A percentile compares a stretch with the other conserved stretches of the same genome.
These are phyloP conservation scores for Penicillium sp. DNA, from an alignment of 2,329 filamentous ascomycete species.

Conservation along the genomic window DNA sequence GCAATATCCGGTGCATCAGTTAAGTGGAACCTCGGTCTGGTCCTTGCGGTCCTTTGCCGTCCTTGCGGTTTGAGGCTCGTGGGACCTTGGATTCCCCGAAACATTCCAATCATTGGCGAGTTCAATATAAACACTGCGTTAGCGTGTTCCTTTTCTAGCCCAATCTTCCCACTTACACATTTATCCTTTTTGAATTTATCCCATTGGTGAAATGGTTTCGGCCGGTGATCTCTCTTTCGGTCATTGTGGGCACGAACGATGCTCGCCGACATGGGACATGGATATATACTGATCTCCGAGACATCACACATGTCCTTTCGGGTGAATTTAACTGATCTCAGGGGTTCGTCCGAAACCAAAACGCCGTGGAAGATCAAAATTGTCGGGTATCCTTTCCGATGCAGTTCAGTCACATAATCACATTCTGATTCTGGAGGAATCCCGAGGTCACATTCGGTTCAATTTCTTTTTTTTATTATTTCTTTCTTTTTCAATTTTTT, in stretches of 20 bases:
- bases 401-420: neutral
- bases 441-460: neutral
- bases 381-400: neutral
- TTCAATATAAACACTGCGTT: slow-evolving; percentile 10
- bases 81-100: neutral
- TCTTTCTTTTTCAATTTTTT: neutral
- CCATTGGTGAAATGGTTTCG: slow-evolving; percentile 3
- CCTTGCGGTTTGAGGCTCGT: slow-evolving; percentile 1
- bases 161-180: neutral
- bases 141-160: neutral
- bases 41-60: neutral
- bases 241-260: neutral
- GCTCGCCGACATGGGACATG: slow-evolving; percentile 3
- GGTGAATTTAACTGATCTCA: neutral
- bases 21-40: slow-evolving; percentile 22
- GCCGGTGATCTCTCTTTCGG: slow-evolving; percentile 2
- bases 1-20: slow-evolving; percentile 30
- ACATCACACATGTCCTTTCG: neutral
- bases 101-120: slow-evolving; percentile 3
- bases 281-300: neutral
- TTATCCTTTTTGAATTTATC: neutral
- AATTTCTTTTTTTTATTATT: neutral
- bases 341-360: slow-evolving; percentile 5
- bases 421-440: neutral
- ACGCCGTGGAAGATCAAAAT: neutral